Percentiles rank a stretch among this genome's conserved stretches.
Evolutionary conservation across 2,329 filamentous ascomycete species (phyloP).

Genomic region (Sclerotinia nivalis): DNA sequence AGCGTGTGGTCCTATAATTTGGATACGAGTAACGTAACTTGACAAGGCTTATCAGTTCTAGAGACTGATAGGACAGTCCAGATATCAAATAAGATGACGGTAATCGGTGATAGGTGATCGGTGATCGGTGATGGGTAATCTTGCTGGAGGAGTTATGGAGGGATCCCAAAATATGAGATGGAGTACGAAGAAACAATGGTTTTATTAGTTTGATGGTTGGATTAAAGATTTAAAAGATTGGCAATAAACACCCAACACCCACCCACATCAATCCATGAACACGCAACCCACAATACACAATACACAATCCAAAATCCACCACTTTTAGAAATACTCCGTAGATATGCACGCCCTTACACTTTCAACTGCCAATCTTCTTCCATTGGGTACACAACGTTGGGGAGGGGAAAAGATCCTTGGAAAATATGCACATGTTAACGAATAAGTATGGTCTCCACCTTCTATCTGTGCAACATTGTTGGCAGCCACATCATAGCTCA

Average conservation of each 20-base stretch:
- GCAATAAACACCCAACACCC: neutral
- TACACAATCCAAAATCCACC: neutral
- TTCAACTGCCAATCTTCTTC: neutral
- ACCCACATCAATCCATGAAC: too few relatives aligned
- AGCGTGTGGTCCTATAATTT: constrained; percentile 2
- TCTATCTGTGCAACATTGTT: constrained; percentile 14
- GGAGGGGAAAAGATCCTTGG: constrained; percentile 2
- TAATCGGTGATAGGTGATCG: neutral
- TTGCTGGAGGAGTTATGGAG: neutral
- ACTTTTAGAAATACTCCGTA: constrained; percentile 4
- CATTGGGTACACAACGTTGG: neutral
- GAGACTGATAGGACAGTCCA: neutral
- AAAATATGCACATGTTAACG: neutral
- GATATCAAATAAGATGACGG: neutral
- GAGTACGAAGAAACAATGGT: neutral
- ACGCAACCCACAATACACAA: too few relatives aligned
- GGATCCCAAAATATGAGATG: neutral
- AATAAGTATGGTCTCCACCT: constrained; percentile 4
- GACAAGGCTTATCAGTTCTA: neutral
- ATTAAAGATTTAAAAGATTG: neutral
- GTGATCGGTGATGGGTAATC: neutral
- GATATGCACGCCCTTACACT: neutral
- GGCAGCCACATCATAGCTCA: constrained; percentile 20
- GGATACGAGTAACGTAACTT: neutral
- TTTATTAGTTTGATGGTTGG: neutral